Percentiles rank a stretch among this genome's conserved stretches.
Conservation (phyloP, 495 filamentous ascomycete species). For the Daldinia grandis region DNA sequence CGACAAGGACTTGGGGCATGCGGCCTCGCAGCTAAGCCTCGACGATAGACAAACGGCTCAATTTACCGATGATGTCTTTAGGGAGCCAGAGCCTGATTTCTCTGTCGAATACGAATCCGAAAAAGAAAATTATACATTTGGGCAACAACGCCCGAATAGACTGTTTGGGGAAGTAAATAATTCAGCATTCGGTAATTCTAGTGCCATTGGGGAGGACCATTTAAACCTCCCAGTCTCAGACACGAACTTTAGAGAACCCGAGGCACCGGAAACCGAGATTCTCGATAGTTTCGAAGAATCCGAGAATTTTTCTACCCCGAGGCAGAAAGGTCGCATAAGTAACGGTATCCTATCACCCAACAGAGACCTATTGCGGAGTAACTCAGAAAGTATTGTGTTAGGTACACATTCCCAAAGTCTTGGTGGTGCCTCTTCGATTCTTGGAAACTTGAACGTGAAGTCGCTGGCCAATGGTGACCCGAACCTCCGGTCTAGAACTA, state of each 20-base stretch:
- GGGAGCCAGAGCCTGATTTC: constrained; percentile 33
- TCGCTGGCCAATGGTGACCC: constrained; percentile 41
- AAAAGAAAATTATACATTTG: constrained; percentile 55
- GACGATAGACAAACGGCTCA: constrained; percentile 48
- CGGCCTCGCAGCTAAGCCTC: constrained; percentile 75
- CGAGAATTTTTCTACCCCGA: constrained; percentile 47
- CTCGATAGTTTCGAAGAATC: constrained; percentile 55
- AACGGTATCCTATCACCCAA: constrained; percentile 24
- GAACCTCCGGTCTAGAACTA: constrained; percentile 18
- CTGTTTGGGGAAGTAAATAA: constrained; percentile 84
- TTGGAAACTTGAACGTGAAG: constrained; percentile 55
- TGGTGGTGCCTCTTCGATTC: constrained; percentile 53
- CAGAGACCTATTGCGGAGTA: constrained; percentile 44
- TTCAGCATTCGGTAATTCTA: constrained; percentile 72
- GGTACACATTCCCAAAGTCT: constrained; percentile 55
- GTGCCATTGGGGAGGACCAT: constrained; percentile 51
- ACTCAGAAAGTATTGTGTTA: constrained; percentile 49
- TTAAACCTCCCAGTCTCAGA: constrained; percentile 56
- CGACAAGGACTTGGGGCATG: constrained; percentile 58
- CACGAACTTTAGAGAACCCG: constrained; percentile 44
- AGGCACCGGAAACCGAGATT: constrained; percentile 49
- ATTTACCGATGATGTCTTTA: constrained; percentile 11
- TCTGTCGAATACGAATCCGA: constrained; percentile 48
- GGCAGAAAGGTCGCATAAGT: constrained; percentile 37
- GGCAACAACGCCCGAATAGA: constrained; percentile 55